Conservation (phyloP, 1,284 basidiomycete genomes). For the Ceratobasidium sp. region DNA sequence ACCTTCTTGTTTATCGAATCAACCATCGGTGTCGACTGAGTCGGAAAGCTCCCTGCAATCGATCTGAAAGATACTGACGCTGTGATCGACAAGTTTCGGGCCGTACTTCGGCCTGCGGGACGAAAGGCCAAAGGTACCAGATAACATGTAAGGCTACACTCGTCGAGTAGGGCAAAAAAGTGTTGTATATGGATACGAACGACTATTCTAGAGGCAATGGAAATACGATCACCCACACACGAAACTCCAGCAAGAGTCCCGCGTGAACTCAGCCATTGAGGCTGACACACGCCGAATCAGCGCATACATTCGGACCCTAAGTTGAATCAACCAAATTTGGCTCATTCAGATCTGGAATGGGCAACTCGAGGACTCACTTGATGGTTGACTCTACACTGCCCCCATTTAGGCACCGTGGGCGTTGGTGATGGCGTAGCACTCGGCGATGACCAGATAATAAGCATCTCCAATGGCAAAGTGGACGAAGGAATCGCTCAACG, state of each 20-base stretch:
- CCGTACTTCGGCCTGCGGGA: neutral
- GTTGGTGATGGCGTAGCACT: neutral
- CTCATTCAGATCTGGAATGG: neutral
- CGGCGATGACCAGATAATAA: neutral
- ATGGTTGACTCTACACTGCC: constrained; percentile 12
- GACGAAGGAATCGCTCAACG: neutral
- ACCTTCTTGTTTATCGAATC: neutral
- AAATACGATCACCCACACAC: neutral
- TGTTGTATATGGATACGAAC: neutral
- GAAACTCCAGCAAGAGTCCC: neutral
- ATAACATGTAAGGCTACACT: neutral
- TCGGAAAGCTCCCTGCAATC: neutral
- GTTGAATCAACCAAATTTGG: neutral
- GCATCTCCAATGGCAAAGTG: neutral
- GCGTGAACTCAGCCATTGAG: neutral
- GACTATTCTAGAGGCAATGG: constrained; percentile 4
- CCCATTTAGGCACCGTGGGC: constrained; percentile 5
- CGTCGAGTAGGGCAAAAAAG: neutral
- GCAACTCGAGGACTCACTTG: neutral
- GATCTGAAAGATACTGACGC: neutral
- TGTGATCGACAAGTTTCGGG: neutral
- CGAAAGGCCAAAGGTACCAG: neutral
- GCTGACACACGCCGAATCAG: constrained; percentile 3
- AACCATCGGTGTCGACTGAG: constrained; percentile 1
- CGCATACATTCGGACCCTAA: constrained; percentile 17